phyloP scores from a whole-genome alignment of 2,329 filamentous ascomycete species.

The Alternaria novae-zelandiae region DNA sequence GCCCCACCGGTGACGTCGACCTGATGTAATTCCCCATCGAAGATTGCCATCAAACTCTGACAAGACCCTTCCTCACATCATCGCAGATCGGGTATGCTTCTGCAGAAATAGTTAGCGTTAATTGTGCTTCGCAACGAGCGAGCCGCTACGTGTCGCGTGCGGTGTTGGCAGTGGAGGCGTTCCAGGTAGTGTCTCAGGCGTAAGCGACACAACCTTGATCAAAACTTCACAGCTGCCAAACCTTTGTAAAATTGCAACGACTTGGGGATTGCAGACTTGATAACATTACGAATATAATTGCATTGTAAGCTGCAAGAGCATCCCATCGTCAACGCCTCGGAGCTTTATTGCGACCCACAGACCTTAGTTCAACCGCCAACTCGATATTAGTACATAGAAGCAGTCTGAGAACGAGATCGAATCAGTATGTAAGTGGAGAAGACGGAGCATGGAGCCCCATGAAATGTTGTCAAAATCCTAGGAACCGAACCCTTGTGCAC shows the following conservation, averaged over 20 bases:
- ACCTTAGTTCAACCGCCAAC: neutral
- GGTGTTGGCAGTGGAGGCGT: neutral
- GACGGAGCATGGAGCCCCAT: neutral
- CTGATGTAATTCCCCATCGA: conserved; percentile 14
- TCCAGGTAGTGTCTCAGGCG: neutral
- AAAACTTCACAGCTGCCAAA: neutral
- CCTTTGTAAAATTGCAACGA: neutral
- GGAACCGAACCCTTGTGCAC: neutral
- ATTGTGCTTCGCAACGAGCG: conserved; percentile 8
- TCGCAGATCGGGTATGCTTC: conserved; percentile 8
- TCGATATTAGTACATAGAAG: neutral
- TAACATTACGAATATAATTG: neutral
- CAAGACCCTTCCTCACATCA: conserved; percentile 6
- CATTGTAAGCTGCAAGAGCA: neutral
- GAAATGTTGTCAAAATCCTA: neutral
- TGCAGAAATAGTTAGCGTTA: conserved; percentile 12
- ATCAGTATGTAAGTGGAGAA: neutral
- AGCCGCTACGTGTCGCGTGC: conserved; percentile 13
- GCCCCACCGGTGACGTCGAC: conserved; percentile 28
- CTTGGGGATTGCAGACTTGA: neutral
- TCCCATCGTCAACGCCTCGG: neutral
- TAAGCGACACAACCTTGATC: conserved; percentile 1
- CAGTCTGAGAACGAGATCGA: neutral
- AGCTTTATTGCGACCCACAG: neutral
- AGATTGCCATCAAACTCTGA: conserved; percentile 11